A percentile compares a stretch with the other conserved stretches of the same genome.
phyloP scores from a whole-genome alignment of 805 yeast genomes.

The Citeromyces matritensis region DNA sequence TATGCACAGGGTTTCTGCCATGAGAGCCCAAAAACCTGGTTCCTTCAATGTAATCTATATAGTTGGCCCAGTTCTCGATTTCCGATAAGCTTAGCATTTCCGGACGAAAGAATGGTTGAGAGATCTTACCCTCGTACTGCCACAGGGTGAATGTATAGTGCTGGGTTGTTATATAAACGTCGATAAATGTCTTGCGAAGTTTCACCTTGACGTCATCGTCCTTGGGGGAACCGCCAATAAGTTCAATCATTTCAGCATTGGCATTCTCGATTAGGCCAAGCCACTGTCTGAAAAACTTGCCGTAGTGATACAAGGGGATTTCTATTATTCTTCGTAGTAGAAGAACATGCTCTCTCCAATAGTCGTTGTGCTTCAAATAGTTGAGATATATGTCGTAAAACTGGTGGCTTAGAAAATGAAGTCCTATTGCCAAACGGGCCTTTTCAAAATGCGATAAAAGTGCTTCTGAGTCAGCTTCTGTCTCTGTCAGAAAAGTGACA shows the following conservation, averaged over 20 bases:
- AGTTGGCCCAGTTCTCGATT: slow-evolving; percentile 42
- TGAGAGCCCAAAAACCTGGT: slow-evolving; percentile 1
- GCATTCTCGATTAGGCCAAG: slow-evolving; percentile 19
- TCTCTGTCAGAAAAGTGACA: slow-evolving; percentile 20
- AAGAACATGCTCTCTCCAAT: slow-evolving; percentile 17
- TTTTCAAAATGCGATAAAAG: slow-evolving; percentile 23
- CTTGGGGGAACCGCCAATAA: slow-evolving; percentile 7
- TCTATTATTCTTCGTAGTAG: slow-evolving; percentile 35
- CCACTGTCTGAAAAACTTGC: slow-evolving; percentile 25
- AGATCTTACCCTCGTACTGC: slow-evolving; percentile 28
- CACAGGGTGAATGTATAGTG: slow-evolving; percentile 32
- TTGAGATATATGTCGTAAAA: slow-evolving; percentile 35
- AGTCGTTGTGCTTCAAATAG: slow-evolving; percentile 17
- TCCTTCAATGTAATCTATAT: slow-evolving; percentile 15
- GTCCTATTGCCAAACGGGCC: slow-evolving; percentile 34
- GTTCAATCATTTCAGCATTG: slow-evolving; percentile 11
- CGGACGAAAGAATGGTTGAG: slow-evolving; percentile 20
- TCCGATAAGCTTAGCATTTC: slow-evolving; percentile 6
- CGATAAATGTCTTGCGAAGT: slow-evolving; percentile 31
- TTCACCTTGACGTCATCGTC: slow-evolving; percentile 17
- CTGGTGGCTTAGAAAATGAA: slow-evolving; percentile 31
- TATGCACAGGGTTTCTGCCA: slow-evolving; percentile 7
- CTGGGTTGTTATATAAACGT: slow-evolving; percentile 40
- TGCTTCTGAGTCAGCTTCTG: slow-evolving; percentile 13
- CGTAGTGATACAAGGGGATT: slow-evolving; percentile 39